Evolutionary conservation across 257 asterid species (phyloP).

Genomic region (Solanum rostratum): DNA sequence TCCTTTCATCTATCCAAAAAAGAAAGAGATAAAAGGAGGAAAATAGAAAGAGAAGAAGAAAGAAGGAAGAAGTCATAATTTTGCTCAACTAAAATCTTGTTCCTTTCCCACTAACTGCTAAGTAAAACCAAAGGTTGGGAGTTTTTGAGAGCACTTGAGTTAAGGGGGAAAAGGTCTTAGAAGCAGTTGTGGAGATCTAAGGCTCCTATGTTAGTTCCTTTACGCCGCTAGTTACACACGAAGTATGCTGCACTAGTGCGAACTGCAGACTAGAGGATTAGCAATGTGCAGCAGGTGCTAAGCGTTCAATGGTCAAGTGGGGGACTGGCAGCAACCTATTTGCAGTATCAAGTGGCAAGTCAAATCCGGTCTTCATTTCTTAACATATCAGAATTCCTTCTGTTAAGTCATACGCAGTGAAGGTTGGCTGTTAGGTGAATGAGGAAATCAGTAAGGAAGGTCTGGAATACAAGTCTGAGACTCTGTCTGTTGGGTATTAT

Average conservation of each 20-base stretch:
- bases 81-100: neutral
- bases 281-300: neutral
- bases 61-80: neutral
- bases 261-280: neutral
- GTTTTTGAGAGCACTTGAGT: neutral
- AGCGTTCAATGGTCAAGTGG: neutral
- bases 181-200: neutral
- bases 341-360: neutral
- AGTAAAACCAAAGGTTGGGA: neutral
- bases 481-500: neutral
- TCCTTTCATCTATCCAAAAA: neutral
- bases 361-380: neutral
- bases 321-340: neutral
- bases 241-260: neutral
- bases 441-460: neutral
- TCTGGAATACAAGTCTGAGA: neutral
- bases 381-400: neutral
- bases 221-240: neutral
- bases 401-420: neutral
- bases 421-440: neutral
- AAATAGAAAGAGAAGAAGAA: neutral
- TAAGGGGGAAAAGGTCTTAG: neutral
- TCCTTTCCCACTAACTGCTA: neutral
- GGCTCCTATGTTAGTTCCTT: neutral
- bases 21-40: neutral